phyloP scores from a whole-genome alignment of 2,329 filamentous ascomycete genomes.

The Aspergillus brasiliensis region DNA sequence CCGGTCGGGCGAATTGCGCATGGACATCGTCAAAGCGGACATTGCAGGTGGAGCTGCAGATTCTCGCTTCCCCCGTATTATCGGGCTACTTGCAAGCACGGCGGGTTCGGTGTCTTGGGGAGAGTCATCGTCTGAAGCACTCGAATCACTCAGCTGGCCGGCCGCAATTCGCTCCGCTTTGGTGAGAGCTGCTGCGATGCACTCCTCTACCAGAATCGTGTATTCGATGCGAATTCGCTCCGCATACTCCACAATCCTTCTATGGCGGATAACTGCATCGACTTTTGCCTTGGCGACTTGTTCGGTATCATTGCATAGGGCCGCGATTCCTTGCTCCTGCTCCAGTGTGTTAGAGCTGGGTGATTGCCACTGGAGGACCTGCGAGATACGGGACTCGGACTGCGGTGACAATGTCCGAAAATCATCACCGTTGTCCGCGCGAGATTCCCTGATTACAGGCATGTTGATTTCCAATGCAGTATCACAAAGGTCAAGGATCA shows the following conservation, averaged over 20 bases:
- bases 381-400: conserved; percentile 90
- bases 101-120: conserved; percentile 39
- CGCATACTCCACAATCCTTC: conserved; percentile 90
- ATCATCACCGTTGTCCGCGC: conserved; percentile 66
- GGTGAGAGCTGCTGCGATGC: conserved; percentile 85
- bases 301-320: conserved; percentile 89
- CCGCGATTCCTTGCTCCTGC: conserved; percentile 84
- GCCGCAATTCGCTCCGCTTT: conserved; percentile 88
- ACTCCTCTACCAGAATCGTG: conserved; percentile 88
- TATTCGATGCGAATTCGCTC: conserved; percentile 95
- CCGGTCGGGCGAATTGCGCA: conserved; percentile 57
- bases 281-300: conserved; percentile 83
- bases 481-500: conserved; percentile 92
- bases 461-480: conserved; percentile 94
- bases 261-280: conserved; percentile 87
- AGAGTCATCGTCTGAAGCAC: conserved; percentile 60
- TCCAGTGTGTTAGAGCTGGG: conserved; percentile 88
- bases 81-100: conserved; percentile 10
- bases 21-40: conserved; percentile 59
- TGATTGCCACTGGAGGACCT: conserved; percentile 95
- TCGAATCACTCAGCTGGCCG: conserved; percentile 79
- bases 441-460: conserved; percentile 84
- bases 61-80: conserved; percentile 13
- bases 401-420: conserved; percentile 92
- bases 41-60: conserved; percentile 24